phyloP scores from a whole-genome alignment of 2,329 filamentous ascomycete genomes.

The Aspergillus floridensis region DNA sequence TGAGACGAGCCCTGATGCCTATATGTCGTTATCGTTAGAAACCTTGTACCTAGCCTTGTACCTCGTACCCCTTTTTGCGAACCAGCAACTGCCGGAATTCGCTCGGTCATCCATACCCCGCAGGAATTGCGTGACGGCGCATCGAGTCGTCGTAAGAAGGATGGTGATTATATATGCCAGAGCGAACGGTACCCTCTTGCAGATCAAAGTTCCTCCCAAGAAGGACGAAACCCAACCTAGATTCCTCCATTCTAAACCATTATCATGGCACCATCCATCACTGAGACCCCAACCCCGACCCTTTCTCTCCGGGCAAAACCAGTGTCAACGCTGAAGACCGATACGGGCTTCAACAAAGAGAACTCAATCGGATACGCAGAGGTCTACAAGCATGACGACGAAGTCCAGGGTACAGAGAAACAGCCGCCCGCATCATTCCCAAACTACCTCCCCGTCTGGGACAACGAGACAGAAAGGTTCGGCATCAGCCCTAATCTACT shows the following conservation, averaged over 20 bases:
- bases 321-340: constrained; percentile 26
- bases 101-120: constrained; percentile 19
- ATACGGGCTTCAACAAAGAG: constrained; percentile 38
- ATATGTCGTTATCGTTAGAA: background rate
- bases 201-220: background rate
- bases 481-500: background rate
- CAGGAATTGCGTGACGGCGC: constrained; percentile 22
- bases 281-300: constrained; percentile 21
- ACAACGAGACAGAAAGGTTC: constrained; percentile 50
- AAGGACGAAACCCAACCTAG: background rate
- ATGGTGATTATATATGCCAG: constrained; percentile 11
- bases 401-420: constrained; percentile 53
- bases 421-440: constrained; percentile 62
- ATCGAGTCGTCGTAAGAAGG: constrained; percentile 12
- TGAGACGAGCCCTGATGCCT: background rate
- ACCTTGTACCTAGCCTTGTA: background rate
- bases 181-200: background rate
- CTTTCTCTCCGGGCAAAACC: constrained; percentile 27
- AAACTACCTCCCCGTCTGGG: constrained; percentile 72
- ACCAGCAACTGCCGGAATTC: background rate
- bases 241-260: background rate
- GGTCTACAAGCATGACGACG: constrained; percentile 47
- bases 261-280: constrained; percentile 37
- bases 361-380: constrained; percentile 33
- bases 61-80: background rate